These are phyloP conservation scores for Fusarium lateritium DNA, from an alignment of 2,329 filamentous ascomycete species.

Conservation along the genomic window DNA sequence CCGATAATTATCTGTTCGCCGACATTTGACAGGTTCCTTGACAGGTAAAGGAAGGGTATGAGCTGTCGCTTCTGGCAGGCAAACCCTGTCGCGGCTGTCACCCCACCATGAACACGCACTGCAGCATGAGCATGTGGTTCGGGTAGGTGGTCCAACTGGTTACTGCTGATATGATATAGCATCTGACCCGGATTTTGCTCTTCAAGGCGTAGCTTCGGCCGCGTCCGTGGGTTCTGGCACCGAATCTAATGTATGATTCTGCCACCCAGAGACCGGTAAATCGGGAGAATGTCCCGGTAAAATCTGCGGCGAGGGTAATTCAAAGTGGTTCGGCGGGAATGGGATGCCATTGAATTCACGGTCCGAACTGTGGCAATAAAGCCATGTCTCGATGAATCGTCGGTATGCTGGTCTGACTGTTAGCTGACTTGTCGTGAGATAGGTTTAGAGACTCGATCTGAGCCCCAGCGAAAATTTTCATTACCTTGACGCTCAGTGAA, in stretches of 20 bases:
- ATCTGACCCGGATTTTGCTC: slow-evolving; percentile 17
- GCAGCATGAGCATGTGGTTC: slow-evolving; percentile 45
- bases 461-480: slow-evolving; percentile 4
- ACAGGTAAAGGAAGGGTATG: slow-evolving; percentile 27
- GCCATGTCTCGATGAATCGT: slow-evolving; percentile 64
- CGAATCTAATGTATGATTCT: slow-evolving; percentile 43
- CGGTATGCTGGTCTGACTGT: slow-evolving; percentile 54
- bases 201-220: slow-evolving; percentile 48
- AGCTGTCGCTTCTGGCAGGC: slow-evolving; percentile 18
- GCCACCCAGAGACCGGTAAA: slow-evolving; percentile 47
- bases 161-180: slow-evolving; percentile 16
- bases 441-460: slow-evolving; percentile 20
- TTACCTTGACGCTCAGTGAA: slow-evolving; percentile 65
- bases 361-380: slow-evolving; percentile 62
- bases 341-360: slow-evolving; percentile 62
- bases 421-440: slow-evolving; percentile 40
- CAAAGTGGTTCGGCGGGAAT: slow-evolving; percentile 62
- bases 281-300: slow-evolving; percentile 51
- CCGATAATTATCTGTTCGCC: slow-evolving; percentile 25
- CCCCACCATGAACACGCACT: slow-evolving; percentile 43
- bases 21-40: slow-evolving; percentile 22
- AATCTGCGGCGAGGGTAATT: slow-evolving; percentile 65
- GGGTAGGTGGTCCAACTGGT: slow-evolving; percentile 41
- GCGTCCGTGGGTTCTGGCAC: slow-evolving; percentile 47
- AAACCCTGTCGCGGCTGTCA: slow-evolving; percentile 40